These are phyloP conservation scores for Cudoniella acicularis DNA, from an alignment of 495 filamentous ascomycete species.

Conservation along the genomic window DNA sequence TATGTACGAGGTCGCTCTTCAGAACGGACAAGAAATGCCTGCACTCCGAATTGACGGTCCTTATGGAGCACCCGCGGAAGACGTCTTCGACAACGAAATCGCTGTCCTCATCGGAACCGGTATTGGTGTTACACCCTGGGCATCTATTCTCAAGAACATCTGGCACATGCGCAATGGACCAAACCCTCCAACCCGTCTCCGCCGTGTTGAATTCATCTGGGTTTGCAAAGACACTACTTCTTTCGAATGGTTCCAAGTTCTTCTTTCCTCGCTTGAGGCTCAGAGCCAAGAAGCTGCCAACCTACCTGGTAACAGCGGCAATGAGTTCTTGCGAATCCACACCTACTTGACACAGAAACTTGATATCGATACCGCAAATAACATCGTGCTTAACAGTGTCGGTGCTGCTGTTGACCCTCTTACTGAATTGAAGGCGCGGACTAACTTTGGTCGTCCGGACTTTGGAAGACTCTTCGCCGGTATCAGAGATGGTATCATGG, in stretches of 20 bases:
- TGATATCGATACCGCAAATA: slow-evolving; percentile 86
- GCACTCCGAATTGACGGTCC: slow-evolving; percentile 86
- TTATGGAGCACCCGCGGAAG: slow-evolving; percentile 94
- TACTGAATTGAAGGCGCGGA: slow-evolving; percentile 82
- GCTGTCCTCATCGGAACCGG: slow-evolving; percentile 95
- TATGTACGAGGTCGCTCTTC: slow-evolving; percentile 96
- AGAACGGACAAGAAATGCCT: slow-evolving; percentile 90
- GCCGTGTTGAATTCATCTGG: slow-evolving; percentile 98
- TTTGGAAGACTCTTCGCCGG: slow-evolving; percentile 76
- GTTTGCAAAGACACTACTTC: slow-evolving; percentile 93
- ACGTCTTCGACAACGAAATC: slow-evolving; percentile 98
- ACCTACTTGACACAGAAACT: slow-evolving; percentile 95
- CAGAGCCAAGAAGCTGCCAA: slow-evolving; percentile 69
- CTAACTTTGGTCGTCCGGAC: slow-evolving; percentile 94
- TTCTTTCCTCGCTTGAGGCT: slow-evolving; percentile 85
- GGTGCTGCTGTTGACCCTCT: slow-evolving; percentile 83
- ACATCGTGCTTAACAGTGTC: slow-evolving; percentile 95
- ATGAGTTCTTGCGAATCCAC: slow-evolving; percentile 95
- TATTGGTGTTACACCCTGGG: slow-evolving; percentile 98
- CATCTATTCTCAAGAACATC: slow-evolving; percentile 96
- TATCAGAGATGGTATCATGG: slow-evolving; percentile 83
- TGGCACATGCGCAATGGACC: slow-evolving; percentile 88
- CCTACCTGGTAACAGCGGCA: slow-evolving; percentile 55
- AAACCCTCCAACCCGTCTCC: slow-evolving; percentile 80
- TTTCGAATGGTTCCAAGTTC: slow-evolving; percentile 98